These are phyloP conservation scores for Rhodotorula mucilaginosa DNA, from an alignment of 1,284 basidiomycete species.

Conservation along the genomic window DNA sequence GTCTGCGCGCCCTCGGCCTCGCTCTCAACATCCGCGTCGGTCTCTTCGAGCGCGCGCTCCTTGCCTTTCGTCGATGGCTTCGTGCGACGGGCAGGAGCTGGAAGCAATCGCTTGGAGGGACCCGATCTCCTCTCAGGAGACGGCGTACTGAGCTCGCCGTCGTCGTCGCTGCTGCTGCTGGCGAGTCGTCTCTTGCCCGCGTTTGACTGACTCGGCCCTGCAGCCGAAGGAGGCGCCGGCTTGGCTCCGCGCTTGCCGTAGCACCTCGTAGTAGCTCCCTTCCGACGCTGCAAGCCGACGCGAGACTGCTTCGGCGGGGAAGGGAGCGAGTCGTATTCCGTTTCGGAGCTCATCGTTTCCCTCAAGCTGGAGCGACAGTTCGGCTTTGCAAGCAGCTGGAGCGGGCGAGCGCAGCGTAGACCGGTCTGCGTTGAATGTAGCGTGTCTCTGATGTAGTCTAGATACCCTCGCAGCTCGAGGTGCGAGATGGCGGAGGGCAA, in stretches of 20 bases:
- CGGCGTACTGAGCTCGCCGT: neutral
- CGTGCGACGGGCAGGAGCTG: neutral
- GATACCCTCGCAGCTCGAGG: too few species aligned
- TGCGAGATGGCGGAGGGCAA: too few species aligned
- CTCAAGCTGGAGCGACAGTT: neutral
- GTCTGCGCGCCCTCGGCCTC: neutral
- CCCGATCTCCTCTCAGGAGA: neutral
- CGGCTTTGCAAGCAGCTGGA: neutral
- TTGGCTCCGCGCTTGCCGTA: slow-evolving; percentile 8
- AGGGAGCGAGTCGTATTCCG: slow-evolving; percentile 22
- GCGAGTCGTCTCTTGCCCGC: neutral
- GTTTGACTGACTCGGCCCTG: neutral
- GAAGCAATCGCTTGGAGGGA: neutral
- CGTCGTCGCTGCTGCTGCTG: neutral
- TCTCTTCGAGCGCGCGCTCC: neutral
- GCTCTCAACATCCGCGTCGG: neutral
- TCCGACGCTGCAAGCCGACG: neutral
- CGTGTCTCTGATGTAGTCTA: too few species aligned
- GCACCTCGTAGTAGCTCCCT: neutral
- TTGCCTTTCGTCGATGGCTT: neutral
- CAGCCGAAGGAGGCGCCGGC: neutral
- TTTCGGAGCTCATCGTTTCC: neutral
- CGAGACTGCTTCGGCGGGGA: neutral
- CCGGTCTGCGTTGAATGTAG: neutral
- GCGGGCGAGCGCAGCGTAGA: neutral